Evolutionary conservation across 257 asterid species (phyloP).

Genomic region (Verbena officinalis): DNA sequence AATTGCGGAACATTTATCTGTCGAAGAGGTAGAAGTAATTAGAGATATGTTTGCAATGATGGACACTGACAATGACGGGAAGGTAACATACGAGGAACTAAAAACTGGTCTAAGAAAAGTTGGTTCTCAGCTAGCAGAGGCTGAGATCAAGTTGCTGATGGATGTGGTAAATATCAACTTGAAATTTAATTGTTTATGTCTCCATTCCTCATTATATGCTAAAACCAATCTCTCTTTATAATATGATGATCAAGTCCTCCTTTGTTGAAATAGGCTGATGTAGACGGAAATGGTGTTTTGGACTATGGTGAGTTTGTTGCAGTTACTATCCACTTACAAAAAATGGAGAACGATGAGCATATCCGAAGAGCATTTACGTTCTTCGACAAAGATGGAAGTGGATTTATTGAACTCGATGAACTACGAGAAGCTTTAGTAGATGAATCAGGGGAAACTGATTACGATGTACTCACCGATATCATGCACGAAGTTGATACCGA

Average conservation of each 20-base stretch:
- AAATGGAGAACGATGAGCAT: constrained; percentile 90
- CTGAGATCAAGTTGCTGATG: constrained; percentile 87
- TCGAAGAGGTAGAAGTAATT: constrained; percentile 89
- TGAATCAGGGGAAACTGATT: constrained; percentile 74
- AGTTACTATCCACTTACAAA: constrained; percentile 85
- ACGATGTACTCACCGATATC: constrained; percentile 59
- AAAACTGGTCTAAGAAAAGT: constrained; percentile 79
- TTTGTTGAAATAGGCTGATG: constrained; percentile 68
- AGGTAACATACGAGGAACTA: constrained; percentile 78
- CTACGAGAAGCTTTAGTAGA: constrained; percentile 74
- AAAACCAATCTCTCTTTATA: constrained; percentile 1
- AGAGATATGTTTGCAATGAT: constrained; percentile 82
- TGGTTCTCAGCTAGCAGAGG: constrained; percentile 90
- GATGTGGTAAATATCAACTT: constrained; percentile 66
- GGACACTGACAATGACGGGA: constrained; percentile 86
- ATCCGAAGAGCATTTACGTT: constrained; percentile 73
- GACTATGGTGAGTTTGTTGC: constrained; percentile 97
- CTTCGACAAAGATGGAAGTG: constrained; percentile 85
- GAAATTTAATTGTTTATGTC: background rate
- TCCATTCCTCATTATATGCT: too few species aligned
- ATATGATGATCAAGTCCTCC: constrained; percentile 2
- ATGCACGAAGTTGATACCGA: constrained; percentile 91
- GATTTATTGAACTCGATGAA: constrained; percentile 81
- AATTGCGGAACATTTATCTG: constrained; percentile 77
- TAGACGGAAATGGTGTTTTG: constrained; percentile 85